phyloP scores from a whole-genome alignment of 345 rosid genomes.

The Aurinia saxatilis region DNA sequence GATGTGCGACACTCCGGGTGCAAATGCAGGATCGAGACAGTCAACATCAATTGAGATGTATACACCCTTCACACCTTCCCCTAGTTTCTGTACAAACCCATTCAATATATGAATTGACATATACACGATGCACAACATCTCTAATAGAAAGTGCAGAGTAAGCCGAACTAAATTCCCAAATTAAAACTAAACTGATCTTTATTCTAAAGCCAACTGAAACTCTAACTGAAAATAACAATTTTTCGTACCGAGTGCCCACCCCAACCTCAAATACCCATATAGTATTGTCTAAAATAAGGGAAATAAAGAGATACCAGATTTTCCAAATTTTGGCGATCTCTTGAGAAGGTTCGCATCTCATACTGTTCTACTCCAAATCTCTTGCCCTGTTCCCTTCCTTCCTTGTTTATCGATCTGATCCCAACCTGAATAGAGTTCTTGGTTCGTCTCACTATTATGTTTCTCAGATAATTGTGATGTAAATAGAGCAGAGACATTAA shows the following conservation, averaged over 20 bases:
- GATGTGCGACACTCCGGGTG: constrained; percentile 96
- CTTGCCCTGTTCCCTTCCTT: constrained; percentile 93
- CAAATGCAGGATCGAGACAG: constrained; percentile 97
- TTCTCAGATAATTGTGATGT: neutral
- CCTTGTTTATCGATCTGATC: constrained; percentile 74
- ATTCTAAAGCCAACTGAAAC: neutral
- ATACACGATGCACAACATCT: neutral
- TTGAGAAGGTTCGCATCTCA: constrained; percentile 90
- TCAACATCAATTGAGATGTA: constrained; percentile 87
- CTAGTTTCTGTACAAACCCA: constrained; percentile 68
- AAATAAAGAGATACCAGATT: constrained; percentile 48
- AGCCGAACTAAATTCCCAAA: neutral
- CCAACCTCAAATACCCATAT: no score
- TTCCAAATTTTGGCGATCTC: constrained; percentile 66
- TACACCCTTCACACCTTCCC: constrained; percentile 94
- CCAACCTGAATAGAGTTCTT: constrained; percentile 54
- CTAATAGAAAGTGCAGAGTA: neutral
- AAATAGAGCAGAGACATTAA: constrained; percentile 17
- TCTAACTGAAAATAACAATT: neutral
- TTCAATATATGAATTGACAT: neutral
- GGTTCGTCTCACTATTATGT: neutral
- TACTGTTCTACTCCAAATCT: constrained; percentile 91
- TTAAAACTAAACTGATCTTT: neutral
- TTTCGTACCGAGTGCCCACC: no score
- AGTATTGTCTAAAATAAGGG: no score